These are phyloP conservation scores for Solanum habrochaites DNA, from an alignment of 257 asterid genomes.

Conservation along the genomic window DNA sequence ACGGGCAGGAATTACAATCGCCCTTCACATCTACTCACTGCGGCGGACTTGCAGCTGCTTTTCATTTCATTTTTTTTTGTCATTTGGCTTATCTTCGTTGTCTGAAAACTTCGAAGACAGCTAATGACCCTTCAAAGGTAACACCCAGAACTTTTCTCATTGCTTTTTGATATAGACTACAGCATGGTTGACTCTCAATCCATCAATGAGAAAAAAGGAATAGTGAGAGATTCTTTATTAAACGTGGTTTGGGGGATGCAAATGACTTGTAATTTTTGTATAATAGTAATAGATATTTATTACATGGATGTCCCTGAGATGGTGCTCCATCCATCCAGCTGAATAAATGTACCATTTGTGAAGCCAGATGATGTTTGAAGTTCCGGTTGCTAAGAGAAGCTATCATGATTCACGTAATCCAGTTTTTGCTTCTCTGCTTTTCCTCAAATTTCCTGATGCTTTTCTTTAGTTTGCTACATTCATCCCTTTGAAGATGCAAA, in stretches of 20 bases:
- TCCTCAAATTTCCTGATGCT: neutral
- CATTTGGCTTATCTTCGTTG: conserved; percentile 87
- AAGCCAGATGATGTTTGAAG: neutral
- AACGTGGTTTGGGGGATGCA: neutral
- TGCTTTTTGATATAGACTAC: neutral
- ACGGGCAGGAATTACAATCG: conserved; percentile 81
- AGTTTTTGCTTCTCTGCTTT: neutral
- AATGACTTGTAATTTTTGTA: neutral
- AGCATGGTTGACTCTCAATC: neutral
- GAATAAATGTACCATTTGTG: neutral
- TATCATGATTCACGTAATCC: neutral
- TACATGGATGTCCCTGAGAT: neutral
- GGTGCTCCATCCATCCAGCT: neutral
- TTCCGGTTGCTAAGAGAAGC: neutral
- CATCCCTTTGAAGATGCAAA: neutral
- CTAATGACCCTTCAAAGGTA: conserved; percentile 94
- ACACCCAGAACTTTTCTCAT: neutral
- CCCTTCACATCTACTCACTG: conserved; percentile 87
- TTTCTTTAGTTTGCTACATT: neutral
- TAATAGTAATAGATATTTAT: neutral
- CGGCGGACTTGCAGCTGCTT: conserved; percentile 93
- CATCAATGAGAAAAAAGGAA: neutral
- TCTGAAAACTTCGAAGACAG: conserved; percentile 78
- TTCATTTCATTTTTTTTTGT: conserved; percentile 91
- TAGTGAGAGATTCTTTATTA: neutral